Evolutionary conservation across 805 yeast genomes (phyloP), one percentile per base, ranked within the genome.

Genomic region (Trichomonascus vanleenenianus): DNA sequence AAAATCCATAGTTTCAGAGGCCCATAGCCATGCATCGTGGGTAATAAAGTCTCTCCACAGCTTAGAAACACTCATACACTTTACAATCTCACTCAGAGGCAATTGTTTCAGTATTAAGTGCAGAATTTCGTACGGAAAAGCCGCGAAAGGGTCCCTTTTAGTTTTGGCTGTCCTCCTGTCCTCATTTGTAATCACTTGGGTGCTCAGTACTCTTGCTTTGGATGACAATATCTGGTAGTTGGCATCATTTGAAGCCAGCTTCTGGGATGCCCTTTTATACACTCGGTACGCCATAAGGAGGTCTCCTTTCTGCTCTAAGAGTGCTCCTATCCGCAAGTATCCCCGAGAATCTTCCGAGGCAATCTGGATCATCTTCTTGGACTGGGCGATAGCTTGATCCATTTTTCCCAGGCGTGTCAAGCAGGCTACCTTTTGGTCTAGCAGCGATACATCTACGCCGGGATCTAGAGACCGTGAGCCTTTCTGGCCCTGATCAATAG

Each of bases 401-500:
- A 38, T 11, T 16, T 22, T 12, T 6, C 27, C 18, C 20, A 20
- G 36, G 35, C 38, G 42, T 35, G 31, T 42, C 6, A 16, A 18
- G 33, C 45, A 42, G 3, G 46, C 45, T 14, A 46, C 45, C 27
- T 40, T 18, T 30, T 46, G 49, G 25, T 46, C 49, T 35, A 46
- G 32, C 6, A 46, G 25, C 3, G 40, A 14, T 12, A 25, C 11
- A 10, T 31, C 27, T 4, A 8, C 8, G 7, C 27, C 27, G 27
- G 8, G 27, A 38, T 38, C 31, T 38, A 11, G 22, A 3, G 14
- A 15, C 30, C 10, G n/a, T 10, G 31, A 6, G 9, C 31, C 22
- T 30, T 30, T 22, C 18, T 8, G 16, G n/a, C 12, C 9, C 30
- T 8, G 31, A 14, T 14, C 3, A 15, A 40, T 31, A n/a, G 43